Evolutionary conservation across 2,329 filamentous ascomycete species (phyloP), one percentile per base, ranked within the genome.

Genomic region (Colletotrichum sp.): DNA sequence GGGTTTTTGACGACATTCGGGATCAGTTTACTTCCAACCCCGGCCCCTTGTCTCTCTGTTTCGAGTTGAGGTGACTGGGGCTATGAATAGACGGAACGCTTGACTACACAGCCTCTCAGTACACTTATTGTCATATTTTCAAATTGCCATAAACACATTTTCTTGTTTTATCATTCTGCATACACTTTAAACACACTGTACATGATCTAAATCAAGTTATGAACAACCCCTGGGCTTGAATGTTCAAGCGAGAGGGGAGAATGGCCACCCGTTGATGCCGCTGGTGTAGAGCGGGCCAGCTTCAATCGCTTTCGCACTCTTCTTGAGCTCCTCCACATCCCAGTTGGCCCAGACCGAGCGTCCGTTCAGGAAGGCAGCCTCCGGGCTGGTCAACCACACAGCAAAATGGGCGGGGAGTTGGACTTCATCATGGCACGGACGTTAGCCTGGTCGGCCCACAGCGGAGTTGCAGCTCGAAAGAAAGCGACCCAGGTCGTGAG

Each of bases 241-340:
- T 26, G 4, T 28, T 68, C 24, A 75, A 43, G 69, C 63, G 24
- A 68, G 70, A 13, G 61, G 71, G 6, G 70, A 43, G 39, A 63
- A 75, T 7, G 73, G 73, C 64, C 70, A 75, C 1, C 73, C 73
- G 59, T 67, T 71, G 64, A 75, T 73, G 12, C 73, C 64, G 26
- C 73, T 68, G 10, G 70, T 75, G 30, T 68, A 48, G n/a, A 73
- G 34, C 57, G 60, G 64, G 30, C 73, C 73, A 13, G 70, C 43
- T 26, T 75, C 39, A 36, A 73, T 73, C 3, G 43, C 28, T 13
- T 36, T 21, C 32, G 73, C 71, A 30, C 71, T 67, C 16, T 70
- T 68, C 79, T 86, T 86, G 39, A 90, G 82, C 77, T 90, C 88
- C 52, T 87, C 83, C 0, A 90, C 84, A 79, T 90, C 89, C 88